phyloP scores from a whole-genome alignment of 1,284 basidiomycete genomes.

The Laetiporus sulphureus region DNA sequence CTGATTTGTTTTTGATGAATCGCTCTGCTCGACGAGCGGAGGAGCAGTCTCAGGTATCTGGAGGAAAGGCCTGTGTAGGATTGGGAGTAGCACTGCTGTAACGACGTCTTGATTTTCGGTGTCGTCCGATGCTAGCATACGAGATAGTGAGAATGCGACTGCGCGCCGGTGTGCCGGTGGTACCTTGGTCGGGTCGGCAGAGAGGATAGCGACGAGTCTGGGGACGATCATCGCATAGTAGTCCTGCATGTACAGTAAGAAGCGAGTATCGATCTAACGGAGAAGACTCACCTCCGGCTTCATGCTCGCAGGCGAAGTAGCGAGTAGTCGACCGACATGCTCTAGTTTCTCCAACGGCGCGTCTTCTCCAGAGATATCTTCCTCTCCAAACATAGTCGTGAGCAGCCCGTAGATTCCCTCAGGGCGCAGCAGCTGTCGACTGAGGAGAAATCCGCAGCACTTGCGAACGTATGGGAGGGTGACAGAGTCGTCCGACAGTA shows the following conservation, averaged over 20 bases:
- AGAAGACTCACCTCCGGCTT: constrained; percentile 40
- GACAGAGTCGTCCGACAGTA: constrained; percentile 40
- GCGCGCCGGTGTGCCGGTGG: constrained; percentile 49
- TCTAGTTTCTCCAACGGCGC: constrained; percentile 61
- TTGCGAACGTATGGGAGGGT: constrained; percentile 45
- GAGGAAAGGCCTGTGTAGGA: constrained; percentile 40
- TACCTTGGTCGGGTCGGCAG: constrained; percentile 22
- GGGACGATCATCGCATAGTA: constrained; percentile 54
- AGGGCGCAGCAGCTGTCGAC: constrained; percentile 58
- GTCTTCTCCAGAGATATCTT: constrained; percentile 40
- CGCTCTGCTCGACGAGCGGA: not conserved
- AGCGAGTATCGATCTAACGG: not conserved
- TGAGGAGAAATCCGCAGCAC: constrained; percentile 53
- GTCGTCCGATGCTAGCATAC: constrained; percentile 42
- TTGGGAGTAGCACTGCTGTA: constrained; percentile 33
- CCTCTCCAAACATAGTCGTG: constrained; percentile 60
- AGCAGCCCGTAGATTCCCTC: constrained; percentile 64
- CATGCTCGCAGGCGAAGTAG: constrained; percentile 47
- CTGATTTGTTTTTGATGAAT: constrained; percentile 2
- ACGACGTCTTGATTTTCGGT: constrained; percentile 27
- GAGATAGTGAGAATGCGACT: constrained; percentile 62
- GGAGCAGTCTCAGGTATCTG: constrained; percentile 4
- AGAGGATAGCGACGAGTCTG: constrained; percentile 44
- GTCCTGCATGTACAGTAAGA: constrained; percentile 44
- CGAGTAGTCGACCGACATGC: constrained; percentile 52